Evolutionary conservation across 441 rosid species (phyloP), one percentile per base, ranked within the genome.

Genomic region (Erodium moschatum): DNA sequence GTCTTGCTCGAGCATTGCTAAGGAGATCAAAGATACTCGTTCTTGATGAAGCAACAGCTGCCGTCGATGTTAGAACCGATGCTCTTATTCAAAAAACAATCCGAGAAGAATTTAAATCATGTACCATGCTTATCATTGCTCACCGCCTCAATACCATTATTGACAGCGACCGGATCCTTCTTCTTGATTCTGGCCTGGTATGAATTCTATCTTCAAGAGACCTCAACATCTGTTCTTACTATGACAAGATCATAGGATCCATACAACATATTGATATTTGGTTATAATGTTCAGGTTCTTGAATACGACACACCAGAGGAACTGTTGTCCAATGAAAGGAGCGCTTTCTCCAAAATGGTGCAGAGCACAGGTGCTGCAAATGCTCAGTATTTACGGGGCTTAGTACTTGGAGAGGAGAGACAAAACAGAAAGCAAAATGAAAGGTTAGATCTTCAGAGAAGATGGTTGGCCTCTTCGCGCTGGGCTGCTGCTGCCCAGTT

Each of bases 31-130:
- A 92, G 88, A 90, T 92, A 76, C 98, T 92, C 71, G 93, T 92
- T 52, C 98, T 92, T 35, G 98, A 92, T 77, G 98, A 92, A 83
- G 98, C 98, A 70, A 92, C 98, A 74, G 97, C 97, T 29, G 96
- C 98, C 50, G 98, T 92, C 58, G 98, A 92, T 71, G 98, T 92
- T 38, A 82, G 98, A 78, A 92, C 98, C 4, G 98, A 92, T 75
- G 91, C 93, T 74, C 90, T 92, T 71, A 88, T 92, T 70, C 98
- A 92, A 82, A 90, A 86, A 80, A 90, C 98, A 7, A 92, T 92
- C 67, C 84, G 97, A 33, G 97, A 92, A 81, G 98, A 90, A 74
- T 92, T 92, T 77, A 88, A 81, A 81, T 80, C 91, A 16, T 92
- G 98, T 78, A 90, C 98, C 1, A 92, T 92, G 98, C 84, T 92